Conservation (phyloP, 2,329 filamentous ascomycete genomes). For the Diaporthe caulivora region DNA sequence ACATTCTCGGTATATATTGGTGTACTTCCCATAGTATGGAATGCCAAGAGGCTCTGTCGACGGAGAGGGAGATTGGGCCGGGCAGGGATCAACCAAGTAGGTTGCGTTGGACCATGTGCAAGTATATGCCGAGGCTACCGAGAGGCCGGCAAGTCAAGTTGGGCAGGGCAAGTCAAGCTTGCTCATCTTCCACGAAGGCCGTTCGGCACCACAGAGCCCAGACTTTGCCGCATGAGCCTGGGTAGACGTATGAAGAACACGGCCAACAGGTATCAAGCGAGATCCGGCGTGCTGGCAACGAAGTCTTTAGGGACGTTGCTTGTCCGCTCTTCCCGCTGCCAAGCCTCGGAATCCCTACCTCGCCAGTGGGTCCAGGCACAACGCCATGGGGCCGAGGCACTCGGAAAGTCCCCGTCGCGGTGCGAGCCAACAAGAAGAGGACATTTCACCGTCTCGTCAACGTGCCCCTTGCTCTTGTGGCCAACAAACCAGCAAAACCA, state of each 20-base stretch:
- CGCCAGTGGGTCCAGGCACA: background rate
- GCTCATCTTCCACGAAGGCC: too few species aligned
- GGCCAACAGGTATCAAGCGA: too few species aligned
- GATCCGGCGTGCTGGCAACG: background rate
- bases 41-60: too few species aligned
- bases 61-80: too few species aligned
- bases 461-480: background rate
- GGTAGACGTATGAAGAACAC: too few species aligned
- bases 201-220: too few species aligned
- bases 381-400: background rate
- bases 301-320: background rate
- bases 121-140: background rate
- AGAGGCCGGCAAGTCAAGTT: background rate
- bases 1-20: too few species aligned
- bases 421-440: background rate
- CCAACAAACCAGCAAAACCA: background rate
- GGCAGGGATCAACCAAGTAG: background rate
- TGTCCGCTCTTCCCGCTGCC: background rate
- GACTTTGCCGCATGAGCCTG: too few species aligned
- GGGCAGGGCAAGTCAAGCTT: too few species aligned
- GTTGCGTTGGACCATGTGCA: background rate
- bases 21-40: too few species aligned
- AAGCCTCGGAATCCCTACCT: background rate
- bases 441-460: background rate
- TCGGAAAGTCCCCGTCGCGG: background rate